These are phyloP conservation scores for Quercus tomentella DNA, from an alignment of 331 rosid species.

Conservation along the genomic window DNA sequence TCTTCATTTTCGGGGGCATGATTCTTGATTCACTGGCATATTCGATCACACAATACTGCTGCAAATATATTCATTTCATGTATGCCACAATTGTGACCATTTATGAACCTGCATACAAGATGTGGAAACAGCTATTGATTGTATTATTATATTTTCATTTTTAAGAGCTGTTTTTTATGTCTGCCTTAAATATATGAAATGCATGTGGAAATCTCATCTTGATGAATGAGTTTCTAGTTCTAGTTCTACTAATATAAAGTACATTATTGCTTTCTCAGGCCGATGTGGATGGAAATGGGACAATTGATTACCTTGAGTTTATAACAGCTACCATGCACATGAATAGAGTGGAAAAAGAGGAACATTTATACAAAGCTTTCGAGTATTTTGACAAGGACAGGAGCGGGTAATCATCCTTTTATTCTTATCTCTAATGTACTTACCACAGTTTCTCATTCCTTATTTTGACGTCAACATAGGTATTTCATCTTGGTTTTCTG, in stretches of 20 bases:
- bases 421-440: neutral
- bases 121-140: neutral
- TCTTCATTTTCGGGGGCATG: neutral
- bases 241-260: constrained; percentile 4
- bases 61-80: neutral
- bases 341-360: constrained; percentile 96
- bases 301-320: constrained; percentile 89
- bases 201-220: constrained; percentile 10
- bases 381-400: constrained; percentile 84
- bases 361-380: constrained; percentile 83
- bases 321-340: constrained; percentile 97
- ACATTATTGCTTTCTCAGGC: constrained; percentile 57
- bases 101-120: neutral
- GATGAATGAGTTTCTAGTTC: constrained; percentile 12
- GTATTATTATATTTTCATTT: neutral
- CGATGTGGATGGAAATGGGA: constrained; percentile 94
- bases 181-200: neutral
- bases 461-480: neutral
- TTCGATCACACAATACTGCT: neutral
- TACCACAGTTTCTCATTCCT: neutral
- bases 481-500: neutral
- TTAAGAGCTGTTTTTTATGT: constrained; percentile 4
- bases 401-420: constrained; percentile 67
- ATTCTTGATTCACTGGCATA: neutral
- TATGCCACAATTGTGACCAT: neutral